phyloP scores from a whole-genome alignment of 177 flowering plant species.

The Vitis hybrid region DNA sequence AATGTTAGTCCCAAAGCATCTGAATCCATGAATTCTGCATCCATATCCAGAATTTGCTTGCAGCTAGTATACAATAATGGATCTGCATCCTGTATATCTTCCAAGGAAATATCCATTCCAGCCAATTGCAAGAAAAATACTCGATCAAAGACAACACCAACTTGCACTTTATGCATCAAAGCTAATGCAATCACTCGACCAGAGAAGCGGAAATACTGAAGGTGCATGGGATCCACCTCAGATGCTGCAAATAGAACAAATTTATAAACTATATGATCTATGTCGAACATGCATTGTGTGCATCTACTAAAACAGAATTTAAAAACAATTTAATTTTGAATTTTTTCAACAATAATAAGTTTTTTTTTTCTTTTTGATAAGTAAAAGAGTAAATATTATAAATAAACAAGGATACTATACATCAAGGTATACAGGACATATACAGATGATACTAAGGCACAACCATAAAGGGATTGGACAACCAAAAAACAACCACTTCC shows the following conservation, averaged over 20 bases:
- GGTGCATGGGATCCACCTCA: conserved; percentile 78
- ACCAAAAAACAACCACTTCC: no score
- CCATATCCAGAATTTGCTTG: conserved; percentile 83
- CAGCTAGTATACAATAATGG: conserved; percentile 78
- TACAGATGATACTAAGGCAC: no score
- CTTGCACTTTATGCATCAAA: conserved; percentile 85
- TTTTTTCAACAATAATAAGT: no score
- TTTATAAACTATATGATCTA: conserved; percentile 1
- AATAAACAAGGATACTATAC: no score
- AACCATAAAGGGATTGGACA: no score
- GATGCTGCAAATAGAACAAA: conserved; percentile 67
- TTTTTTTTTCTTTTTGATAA: no score
- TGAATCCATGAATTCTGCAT: conserved; percentile 68
- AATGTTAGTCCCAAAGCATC: conserved; percentile 88
- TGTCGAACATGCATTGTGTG: background rate
- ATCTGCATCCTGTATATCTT: conserved; percentile 85
- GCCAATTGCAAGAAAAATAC: conserved; percentile 77
- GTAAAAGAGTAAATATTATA: no score
- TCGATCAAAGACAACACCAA: conserved; percentile 85
- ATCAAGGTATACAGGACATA: no score
- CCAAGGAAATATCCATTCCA: conserved; percentile 60
- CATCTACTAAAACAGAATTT: no score
- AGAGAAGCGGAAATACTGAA: conserved; percentile 70
- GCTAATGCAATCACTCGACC: conserved; percentile 90
- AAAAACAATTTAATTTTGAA: no score